Percentiles rank a stretch among this genome's conserved stretches.
phyloP scores from a whole-genome alignment of 2,329 filamentous ascomycete species.

The Tolypocladium guangdongense region DNA sequence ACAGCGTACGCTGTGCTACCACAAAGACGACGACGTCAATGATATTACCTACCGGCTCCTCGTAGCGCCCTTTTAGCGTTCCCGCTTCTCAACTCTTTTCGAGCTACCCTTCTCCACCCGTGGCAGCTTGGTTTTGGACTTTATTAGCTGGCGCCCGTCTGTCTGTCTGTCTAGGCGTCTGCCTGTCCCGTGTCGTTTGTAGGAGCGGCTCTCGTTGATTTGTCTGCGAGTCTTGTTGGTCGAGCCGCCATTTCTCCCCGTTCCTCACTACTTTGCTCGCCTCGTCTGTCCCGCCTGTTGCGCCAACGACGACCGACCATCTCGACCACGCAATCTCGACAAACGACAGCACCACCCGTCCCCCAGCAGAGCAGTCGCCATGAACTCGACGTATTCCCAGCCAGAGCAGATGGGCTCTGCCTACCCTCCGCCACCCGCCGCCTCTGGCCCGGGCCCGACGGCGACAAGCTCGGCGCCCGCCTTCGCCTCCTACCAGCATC shows the following conservation, averaged over 20 bases:
- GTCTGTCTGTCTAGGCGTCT: not conserved
- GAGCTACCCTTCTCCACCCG: not conserved
- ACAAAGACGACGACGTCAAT: no score
- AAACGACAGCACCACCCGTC: not conserved
- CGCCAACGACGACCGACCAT: not conserved
- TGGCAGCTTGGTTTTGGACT: not conserved
- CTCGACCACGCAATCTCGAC: no score
- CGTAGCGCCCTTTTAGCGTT: not conserved
- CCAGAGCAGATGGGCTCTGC: slow-evolving; percentile 17
- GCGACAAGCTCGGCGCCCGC: slow-evolving; percentile 4
- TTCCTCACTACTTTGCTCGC: not conserved
- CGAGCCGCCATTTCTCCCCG: not conserved
- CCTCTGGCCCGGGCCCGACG: slow-evolving; percentile 8
- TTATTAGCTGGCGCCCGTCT: not conserved
- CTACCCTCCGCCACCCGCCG: slow-evolving; percentile 12
- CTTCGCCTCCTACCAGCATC: slow-evolving; percentile 10
- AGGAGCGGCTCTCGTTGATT: not conserved
- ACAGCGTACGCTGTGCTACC: no score
- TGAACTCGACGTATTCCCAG: slow-evolving; percentile 20
- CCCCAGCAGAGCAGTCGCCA: slow-evolving; percentile 4
- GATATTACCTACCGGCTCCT: not conserved
- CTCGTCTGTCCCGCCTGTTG: not conserved
- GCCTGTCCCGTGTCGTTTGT: not conserved
- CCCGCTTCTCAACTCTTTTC: not conserved
- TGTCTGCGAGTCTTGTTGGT: not conserved